phyloP scores from a whole-genome alignment of 495 filamentous ascomycete species.

The Tirmania nivea region DNA sequence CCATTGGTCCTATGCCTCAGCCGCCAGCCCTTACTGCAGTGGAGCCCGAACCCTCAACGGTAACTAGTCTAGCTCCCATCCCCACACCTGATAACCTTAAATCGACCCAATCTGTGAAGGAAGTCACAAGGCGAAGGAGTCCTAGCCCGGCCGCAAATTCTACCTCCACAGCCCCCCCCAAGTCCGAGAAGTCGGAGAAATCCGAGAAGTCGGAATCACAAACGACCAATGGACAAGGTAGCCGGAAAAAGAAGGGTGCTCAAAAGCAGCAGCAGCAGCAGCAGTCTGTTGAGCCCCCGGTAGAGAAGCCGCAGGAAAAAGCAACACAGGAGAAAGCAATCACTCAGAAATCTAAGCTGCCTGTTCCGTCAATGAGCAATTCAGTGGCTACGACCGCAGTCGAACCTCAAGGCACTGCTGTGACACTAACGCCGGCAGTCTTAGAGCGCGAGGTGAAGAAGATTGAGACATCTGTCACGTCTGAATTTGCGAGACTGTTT shows the following conservation, averaged over 20 bases:
- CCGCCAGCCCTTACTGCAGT: conserved; percentile 17
- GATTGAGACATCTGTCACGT: conserved; percentile 32
- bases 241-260: conserved; percentile 39
- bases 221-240: conserved; percentile 26
- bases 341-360: background rate
- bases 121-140: background rate
- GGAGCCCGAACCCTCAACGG: conserved; percentile 18
- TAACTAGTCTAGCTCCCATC: background rate
- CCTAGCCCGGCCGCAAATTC: background rate
- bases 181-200: conserved; percentile 4
- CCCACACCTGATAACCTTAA: conserved; percentile 2
- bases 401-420: background rate
- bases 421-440: conserved; percentile 20
- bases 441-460: conserved; percentile 32
- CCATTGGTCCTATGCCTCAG: conserved; percentile 14
- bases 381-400: conserved; percentile 9
- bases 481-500: conserved; percentile 34
- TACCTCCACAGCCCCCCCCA: conserved; percentile 2
- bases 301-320: conserved; percentile 8
- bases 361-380: background rate
- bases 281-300: background rate
- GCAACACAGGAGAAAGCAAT: conserved; percentile 3
- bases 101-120: background rate
- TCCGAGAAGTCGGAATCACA: conserved; percentile 25
- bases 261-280: background rate